phyloP scores from a whole-genome alignment of 495 filamentous ascomycete species.

The Penicillium angulare region DNA sequence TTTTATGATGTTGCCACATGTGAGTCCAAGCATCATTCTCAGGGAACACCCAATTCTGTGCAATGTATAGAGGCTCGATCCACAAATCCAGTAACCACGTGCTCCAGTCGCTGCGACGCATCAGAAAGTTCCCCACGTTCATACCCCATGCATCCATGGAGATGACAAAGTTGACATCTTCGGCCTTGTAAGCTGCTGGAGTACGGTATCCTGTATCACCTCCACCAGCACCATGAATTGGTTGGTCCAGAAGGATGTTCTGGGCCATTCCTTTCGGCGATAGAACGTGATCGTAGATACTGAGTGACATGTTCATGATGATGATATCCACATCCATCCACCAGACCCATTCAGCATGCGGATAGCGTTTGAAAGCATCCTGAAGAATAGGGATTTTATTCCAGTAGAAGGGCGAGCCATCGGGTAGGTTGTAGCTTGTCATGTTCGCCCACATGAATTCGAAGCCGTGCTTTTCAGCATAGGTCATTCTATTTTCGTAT shows the following conservation, averaged over 20 bases:
- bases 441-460: constrained; percentile 12
- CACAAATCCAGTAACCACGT: constrained; percentile 13
- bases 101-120: constrained; percentile 13
- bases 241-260: not conserved
- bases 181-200: constrained; percentile 5
- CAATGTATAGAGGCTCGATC: constrained; percentile 13
- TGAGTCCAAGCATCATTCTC: constrained; percentile 14
- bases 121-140: constrained; percentile 14
- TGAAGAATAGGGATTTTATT: constrained; percentile 7
- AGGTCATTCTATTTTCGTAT: constrained; percentile 14
- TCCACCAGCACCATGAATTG: not conserved
- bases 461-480: constrained; percentile 8
- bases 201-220: constrained; percentile 5
- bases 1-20: constrained; percentile 12
- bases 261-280: constrained; percentile 3
- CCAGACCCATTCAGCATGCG: constrained; percentile 8
- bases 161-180: constrained; percentile 19
- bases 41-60: constrained; percentile 14
- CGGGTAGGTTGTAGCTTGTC: constrained; percentile 9
- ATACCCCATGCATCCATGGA: constrained; percentile 13
- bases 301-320: constrained; percentile 9
- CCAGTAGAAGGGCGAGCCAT: constrained; percentile 10
- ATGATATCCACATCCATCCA: constrained; percentile 11
- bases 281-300: constrained; percentile 6
- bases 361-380: constrained; percentile 6